These are phyloP conservation scores for Gliomastix tumulicola DNA, from an alignment of 2,329 filamentous ascomycete genomes.

Conservation along the genomic window DNA sequence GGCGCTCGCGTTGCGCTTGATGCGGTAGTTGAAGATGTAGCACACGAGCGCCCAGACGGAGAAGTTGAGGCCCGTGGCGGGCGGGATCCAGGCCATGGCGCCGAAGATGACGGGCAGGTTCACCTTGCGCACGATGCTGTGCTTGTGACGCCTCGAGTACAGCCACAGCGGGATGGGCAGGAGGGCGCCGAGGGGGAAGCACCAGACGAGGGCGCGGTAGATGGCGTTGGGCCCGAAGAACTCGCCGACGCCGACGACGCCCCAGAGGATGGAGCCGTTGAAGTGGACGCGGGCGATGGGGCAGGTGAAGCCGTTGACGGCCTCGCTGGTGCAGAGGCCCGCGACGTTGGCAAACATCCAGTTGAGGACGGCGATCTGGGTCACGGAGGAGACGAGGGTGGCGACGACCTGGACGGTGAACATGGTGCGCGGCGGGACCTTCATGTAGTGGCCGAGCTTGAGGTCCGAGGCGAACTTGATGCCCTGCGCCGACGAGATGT, in stretches of 20 bases:
- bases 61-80: conserved; percentile 81
- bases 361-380: conserved; percentile 78
- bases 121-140: conserved; percentile 64
- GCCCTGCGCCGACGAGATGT: conserved; percentile 82
- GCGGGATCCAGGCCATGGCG: conserved; percentile 78
- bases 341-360: conserved; percentile 82
- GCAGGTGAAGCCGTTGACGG: conserved; percentile 84
- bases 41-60: conserved; percentile 81
- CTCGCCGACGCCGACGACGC: conserved; percentile 73
- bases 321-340: conserved; percentile 68
- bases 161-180: conserved; percentile 70
- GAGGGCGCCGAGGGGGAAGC: conserved; percentile 69
- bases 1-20: conserved; percentile 59
- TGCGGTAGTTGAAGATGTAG: conserved; percentile 74
- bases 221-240: conserved; percentile 74
- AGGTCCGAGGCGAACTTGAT: conserved; percentile 85
- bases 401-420: conserved; percentile 74
- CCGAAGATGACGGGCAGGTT: conserved; percentile 81
- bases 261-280: conserved; percentile 86
- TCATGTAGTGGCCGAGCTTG: conserved; percentile 85
- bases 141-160: conserved; percentile 51
- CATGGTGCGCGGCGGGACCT: conserved; percentile 72
- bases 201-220: conserved; percentile 73
- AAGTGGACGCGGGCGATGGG: conserved; percentile 84
- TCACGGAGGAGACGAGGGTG: conserved; percentile 69